Evolutionary conservation across 176 grass and related monocot genomes (phyloP).

Genomic region (Carex scoparia): DNA sequence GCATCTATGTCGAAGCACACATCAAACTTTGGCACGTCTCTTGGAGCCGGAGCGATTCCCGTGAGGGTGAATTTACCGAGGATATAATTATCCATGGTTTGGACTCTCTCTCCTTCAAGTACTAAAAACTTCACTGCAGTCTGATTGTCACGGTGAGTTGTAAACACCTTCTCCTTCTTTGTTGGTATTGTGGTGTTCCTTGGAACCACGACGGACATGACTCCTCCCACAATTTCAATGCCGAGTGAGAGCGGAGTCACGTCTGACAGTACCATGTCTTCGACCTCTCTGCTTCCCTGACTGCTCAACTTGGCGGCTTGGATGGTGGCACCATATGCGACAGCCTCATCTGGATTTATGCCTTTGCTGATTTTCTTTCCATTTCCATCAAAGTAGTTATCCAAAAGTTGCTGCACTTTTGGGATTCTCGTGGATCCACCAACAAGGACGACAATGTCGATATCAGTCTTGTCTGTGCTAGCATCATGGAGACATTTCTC

Average conservation of each 20-base stretch:
- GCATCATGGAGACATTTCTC: slow-evolving; percentile 29
- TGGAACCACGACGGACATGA: slow-evolving; percentile 14
- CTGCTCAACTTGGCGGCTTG: neutral
- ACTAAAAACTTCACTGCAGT: neutral
- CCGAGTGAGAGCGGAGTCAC: slow-evolving; percentile 14
- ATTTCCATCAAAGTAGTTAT: neutral
- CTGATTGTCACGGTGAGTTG: neutral
- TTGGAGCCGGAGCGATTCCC: neutral
- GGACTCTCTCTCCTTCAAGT: slow-evolving; percentile 22
- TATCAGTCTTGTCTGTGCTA: slow-evolving; percentile 17
- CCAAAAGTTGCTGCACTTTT: too few species aligned
- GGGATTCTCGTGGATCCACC: slow-evolving; percentile 34
- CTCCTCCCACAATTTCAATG: slow-evolving; percentile 7
- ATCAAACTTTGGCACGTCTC: neutral
- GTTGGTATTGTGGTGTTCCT: slow-evolving; percentile 16
- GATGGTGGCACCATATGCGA: slow-evolving; percentile 13
- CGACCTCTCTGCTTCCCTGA: neutral
- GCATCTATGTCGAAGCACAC: slow-evolving; percentile 26
- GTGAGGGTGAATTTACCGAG: slow-evolving; percentile 23
- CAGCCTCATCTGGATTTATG: slow-evolving; percentile 28
- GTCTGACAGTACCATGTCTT: slow-evolving; percentile 16
- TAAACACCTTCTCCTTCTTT: neutral
- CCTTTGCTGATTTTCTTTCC: slow-evolving; percentile 13
- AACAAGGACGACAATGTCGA: slow-evolving; percentile 22
- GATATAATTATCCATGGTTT: slow-evolving; percentile 14